Base-by-base conservation (phyloP, 495 filamentous ascomycete species). In the Echria macrotheca region DNA sequence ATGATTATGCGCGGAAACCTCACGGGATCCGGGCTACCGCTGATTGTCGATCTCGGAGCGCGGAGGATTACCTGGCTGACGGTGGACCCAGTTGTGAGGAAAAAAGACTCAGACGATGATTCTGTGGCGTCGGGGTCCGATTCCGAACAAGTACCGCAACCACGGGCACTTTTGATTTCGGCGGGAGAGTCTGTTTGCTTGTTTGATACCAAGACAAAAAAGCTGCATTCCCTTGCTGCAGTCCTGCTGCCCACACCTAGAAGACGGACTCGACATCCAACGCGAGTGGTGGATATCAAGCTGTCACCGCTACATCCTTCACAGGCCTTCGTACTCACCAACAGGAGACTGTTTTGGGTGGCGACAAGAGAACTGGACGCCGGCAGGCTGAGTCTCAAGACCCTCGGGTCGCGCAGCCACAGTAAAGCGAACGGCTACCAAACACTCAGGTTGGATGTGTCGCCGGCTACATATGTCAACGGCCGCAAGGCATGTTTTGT, bases 271-370 rank as follows among this genome's bases (percentile, higher is more conserved):
- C n/a, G n/a, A n/a, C 47, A 45, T 11, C 53, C 38, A 4, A 47
- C 18, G 25, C 76, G 73, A 67, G 77, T 85, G n/a, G 52, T 85
- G 18, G 74, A 76, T 42, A 44, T 80, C 12, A 70, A 71, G 26
- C 59, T 68, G 42, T 79, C 73, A 41, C 53, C 66, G 15, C 57
- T 64, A n/a, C 65, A 76, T 39, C 43, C 52, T 4, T 72, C 71
- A 6, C 73, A 81, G 19, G 60, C 80, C 10, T 84, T 77, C 53
- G 59, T 85, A 22, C 62, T 81, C 35, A 85, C 80, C 6, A 78
- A 70, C 42, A 60, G 56, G 18, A 59, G 43, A 24, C 48, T 72
- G 2, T 55, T 65, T 3, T 71, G 66, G 69, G 42, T 70, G 8
- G 42, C 40, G 4, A 53, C 24, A 1, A 53, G 19, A 15, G 42